A percentile compares a stretch with the other conserved stretches of the same genome.
Evolutionary conservation across 2,329 filamentous ascomycete species (phyloP).

Genomic region (Knufia fluminis): DNA sequence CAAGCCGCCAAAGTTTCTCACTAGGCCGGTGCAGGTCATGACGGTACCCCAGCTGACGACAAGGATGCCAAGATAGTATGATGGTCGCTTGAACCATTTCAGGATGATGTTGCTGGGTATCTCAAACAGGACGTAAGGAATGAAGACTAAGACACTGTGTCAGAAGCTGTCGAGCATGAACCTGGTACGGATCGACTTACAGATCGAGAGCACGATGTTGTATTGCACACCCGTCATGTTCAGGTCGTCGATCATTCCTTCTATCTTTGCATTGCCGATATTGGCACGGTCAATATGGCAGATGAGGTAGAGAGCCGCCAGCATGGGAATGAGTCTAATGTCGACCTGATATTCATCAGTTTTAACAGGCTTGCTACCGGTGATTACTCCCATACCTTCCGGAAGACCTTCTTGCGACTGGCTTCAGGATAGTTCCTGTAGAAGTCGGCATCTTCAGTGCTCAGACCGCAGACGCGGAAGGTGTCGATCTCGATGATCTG

Average conservation of each 20-base stretch:
- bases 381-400: too few species aligned
- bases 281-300: constrained; percentile 64
- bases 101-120: constrained; percentile 53
- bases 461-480: constrained; percentile 26
- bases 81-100: constrained; percentile 36
- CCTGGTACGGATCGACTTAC: constrained; percentile 3
- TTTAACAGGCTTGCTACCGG: too few species aligned
- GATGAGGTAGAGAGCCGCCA: constrained; percentile 58
- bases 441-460: constrained; percentile 26
- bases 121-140: constrained; percentile 30
- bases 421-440: constrained; percentile 24
- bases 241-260: constrained; percentile 34
- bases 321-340: constrained; percentile 54
- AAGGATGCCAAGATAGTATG: constrained; percentile 12
- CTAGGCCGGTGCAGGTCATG: constrained; percentile 42
- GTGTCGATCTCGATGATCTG: constrained; percentile 24
- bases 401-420: constrained; percentile 18
- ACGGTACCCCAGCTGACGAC: constrained; percentile 38
- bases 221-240: constrained; percentile 35
- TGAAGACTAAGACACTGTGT: constrained; percentile 3
- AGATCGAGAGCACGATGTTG: constrained; percentile 11
- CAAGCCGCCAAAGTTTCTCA: constrained; percentile 37
- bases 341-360: too few species aligned
- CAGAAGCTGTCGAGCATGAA: too few species aligned
- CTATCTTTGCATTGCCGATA: constrained; percentile 47